Percentiles rank a stretch among this genome's conserved stretches.
These are phyloP conservation scores for Dendrocalamus sinicus DNA, from an alignment of 176 grass and related monocot species.

Conservation along the genomic window DNA sequence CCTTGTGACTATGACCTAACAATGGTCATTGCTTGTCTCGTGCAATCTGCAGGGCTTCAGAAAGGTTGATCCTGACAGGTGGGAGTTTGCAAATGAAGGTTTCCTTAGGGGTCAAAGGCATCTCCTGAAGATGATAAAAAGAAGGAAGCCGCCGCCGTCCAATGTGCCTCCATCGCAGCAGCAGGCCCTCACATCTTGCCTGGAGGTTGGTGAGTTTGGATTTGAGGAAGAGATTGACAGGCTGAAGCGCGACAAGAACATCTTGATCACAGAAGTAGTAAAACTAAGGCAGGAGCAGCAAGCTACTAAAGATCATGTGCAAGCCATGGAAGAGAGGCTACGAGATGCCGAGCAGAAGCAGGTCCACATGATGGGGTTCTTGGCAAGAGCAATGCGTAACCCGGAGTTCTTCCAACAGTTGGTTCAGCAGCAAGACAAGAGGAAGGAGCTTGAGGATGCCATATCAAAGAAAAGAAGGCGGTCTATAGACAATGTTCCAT, in stretches of 20 bases:
- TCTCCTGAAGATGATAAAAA: constrained; percentile 81
- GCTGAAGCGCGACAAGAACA: constrained; percentile 77
- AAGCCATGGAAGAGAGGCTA: constrained; percentile 73
- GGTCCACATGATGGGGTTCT: constrained; percentile 78
- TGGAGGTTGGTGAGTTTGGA: constrained; percentile 85
- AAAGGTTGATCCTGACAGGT: constrained; percentile 90
- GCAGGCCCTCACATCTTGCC: constrained; percentile 41
- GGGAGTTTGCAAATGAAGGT: constrained; percentile 96
- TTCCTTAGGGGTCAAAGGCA: constrained; percentile 82
- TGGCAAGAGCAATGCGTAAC: constrained; percentile 79
- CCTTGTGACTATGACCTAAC: constrained; percentile 20
- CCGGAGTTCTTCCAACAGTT: constrained; percentile 74
- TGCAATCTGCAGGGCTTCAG: constrained; percentile 74
- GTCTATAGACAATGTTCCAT: constrained; percentile 59
- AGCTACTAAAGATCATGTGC: constrained; percentile 62
- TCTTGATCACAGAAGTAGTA: constrained; percentile 76
- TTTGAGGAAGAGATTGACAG: constrained; percentile 79
- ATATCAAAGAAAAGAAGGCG: constrained; percentile 87
- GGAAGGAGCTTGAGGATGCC: constrained; percentile 76
- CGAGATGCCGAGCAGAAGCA: constrained; percentile 72
- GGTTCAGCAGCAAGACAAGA: constrained; percentile 76
- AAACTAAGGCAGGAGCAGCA: constrained; percentile 87
- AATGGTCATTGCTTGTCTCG: constrained; percentile 20
- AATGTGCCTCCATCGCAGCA: constrained; percentile 41
- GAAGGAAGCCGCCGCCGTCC: constrained; percentile 65